Percentiles rank a stretch among this genome's conserved stretches.
phyloP scores from a whole-genome alignment of 2,329 filamentous ascomycete genomes.

The Amphichorda felina region DNA sequence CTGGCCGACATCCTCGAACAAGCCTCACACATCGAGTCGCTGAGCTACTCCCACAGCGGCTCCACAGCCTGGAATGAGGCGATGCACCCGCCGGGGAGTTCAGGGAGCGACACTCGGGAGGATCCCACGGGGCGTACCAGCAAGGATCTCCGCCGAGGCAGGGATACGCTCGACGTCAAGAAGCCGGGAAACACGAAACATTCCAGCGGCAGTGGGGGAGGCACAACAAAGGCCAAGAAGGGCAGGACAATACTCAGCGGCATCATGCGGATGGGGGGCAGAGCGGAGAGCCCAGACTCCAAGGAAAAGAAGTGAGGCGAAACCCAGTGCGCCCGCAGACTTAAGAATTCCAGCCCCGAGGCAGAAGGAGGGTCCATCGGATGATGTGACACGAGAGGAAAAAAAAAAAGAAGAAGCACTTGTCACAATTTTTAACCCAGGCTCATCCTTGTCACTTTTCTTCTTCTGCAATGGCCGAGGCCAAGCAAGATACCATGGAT shows the following conservation, averaged over 20 bases:
- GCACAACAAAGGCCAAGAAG: constrained; percentile 21
- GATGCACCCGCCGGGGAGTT: constrained; percentile 28
- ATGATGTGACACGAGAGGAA: constrained; percentile 1
- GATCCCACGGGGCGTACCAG: constrained; percentile 12
- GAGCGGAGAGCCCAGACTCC: constrained; percentile 27
- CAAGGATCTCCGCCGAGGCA: constrained; percentile 17
- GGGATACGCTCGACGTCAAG: constrained; percentile 13
- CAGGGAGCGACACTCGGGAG: constrained; percentile 30
- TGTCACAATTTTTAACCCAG: no score
- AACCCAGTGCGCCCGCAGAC: no score
- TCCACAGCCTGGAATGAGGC: constrained; percentile 16
- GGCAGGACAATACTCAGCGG: constrained; percentile 29
- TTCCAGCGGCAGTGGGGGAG: constrained; percentile 12
- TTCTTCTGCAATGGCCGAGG: no score
- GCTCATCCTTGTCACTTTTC: no score
- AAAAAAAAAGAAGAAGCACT: neutral
- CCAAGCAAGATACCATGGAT: no score
- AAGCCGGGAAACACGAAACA: constrained; percentile 15
- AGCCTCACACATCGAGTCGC: constrained; percentile 20
- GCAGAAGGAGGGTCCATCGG: no score
- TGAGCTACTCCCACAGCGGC: constrained; percentile 16
- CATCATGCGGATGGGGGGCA: constrained; percentile 29
- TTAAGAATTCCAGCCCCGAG: no score
- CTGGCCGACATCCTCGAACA: constrained; percentile 37
- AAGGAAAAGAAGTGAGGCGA: constrained; percentile 14